Percentiles rank a stretch among this genome's conserved stretches.
phyloP scores from a whole-genome alignment of 2,329 filamentous ascomycete genomes.

The Aspergillus ibericus region DNA sequence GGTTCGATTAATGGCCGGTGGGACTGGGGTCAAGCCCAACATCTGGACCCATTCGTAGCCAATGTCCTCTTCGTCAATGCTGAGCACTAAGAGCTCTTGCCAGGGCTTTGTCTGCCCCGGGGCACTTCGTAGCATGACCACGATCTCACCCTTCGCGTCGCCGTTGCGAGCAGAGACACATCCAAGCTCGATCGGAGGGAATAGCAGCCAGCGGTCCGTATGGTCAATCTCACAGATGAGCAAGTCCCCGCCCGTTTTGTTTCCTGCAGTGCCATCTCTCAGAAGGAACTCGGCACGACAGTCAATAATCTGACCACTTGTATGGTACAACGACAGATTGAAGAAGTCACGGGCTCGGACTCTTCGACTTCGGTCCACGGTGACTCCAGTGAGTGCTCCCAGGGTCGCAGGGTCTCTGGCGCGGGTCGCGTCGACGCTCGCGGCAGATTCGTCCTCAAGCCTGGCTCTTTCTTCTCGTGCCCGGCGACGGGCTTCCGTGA shows the following conservation, averaged over 20 bases:
- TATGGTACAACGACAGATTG: constrained; percentile 79
- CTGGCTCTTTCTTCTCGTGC: constrained; percentile 71
- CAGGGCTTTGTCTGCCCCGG: constrained; percentile 65
- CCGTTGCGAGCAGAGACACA: constrained; percentile 79
- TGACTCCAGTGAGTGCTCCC: constrained; percentile 66
- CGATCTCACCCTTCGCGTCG: constrained; percentile 68
- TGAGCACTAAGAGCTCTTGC: constrained; percentile 80
- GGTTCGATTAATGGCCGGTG: constrained; percentile 57
- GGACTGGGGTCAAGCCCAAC: constrained; percentile 66
- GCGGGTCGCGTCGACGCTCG: constrained; percentile 76
- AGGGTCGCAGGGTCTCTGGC: constrained; percentile 78
- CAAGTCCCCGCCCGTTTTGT: constrained; percentile 74
- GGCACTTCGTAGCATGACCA: constrained; percentile 81
- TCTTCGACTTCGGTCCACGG: constrained; percentile 73
- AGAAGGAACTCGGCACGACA: constrained; percentile 86
- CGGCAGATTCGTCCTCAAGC: constrained; percentile 82
- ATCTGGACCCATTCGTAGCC: constrained; percentile 85
- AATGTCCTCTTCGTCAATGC: constrained; percentile 72
- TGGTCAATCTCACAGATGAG: constrained; percentile 87
- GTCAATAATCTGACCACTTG: constrained; percentile 83
- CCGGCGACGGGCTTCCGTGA: constrained; percentile 72
- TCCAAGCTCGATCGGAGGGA: constrained; percentile 76
- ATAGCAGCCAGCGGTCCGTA: constrained; percentile 77
- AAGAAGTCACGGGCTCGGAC: constrained; percentile 91
- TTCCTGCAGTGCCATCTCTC: constrained; percentile 72